Base-by-base conservation (phyloP, 2,329 filamentous ascomycete species). In the Fusarium pseudograminearum region DNA sequence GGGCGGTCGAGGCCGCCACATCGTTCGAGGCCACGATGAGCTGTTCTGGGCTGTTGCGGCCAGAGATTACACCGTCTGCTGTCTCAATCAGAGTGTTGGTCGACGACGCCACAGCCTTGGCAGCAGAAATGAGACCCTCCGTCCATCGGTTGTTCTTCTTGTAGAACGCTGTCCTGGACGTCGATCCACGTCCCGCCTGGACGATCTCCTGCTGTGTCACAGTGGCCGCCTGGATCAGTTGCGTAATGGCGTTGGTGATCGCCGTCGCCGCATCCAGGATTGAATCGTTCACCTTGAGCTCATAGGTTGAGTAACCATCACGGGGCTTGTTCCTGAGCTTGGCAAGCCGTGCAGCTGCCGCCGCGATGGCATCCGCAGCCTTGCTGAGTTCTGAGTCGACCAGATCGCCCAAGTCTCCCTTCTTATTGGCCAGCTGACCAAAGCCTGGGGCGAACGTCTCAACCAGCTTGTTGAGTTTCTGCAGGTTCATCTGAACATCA, bases 81-180 rank as follows among this genome's bases (percentile, higher is more conserved):
- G 96, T 99, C 85, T 99, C 96, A 76, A 99, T 99, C 72, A 99
- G 88, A 42, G 91, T 96, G 82, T 98, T 98, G 14, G 96, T 99
- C 18, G 94, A 97, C 3, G 88, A 87, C 5, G 96, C 96, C 20
- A 99, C 96, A 1, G 96, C 96, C 83, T 99, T 99, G 70, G 96
- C 95, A 1, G 96, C 96, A 38, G 93, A 97, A 78, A 99, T 98
- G 65, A 99, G 89, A 48, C 96, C 96, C 78, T 99, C 96, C 0
- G 96, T 99, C 96, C 96, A 99, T 54, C 96, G 89, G 83, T 98
- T 99, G 87, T 99, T 98, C 85, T 98, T 98, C 87, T 98, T 98
- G 90, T 99, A 99, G 81, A 99, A 99, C 26, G 94, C 94, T 3
- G 94, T 97, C 61, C 91, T 89, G 45, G 93, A 97, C 53, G 93